These are phyloP conservation scores for Platanthera zijinensis DNA, from an alignment of 106 monocot species.

Conservation along the genomic window DNA sequence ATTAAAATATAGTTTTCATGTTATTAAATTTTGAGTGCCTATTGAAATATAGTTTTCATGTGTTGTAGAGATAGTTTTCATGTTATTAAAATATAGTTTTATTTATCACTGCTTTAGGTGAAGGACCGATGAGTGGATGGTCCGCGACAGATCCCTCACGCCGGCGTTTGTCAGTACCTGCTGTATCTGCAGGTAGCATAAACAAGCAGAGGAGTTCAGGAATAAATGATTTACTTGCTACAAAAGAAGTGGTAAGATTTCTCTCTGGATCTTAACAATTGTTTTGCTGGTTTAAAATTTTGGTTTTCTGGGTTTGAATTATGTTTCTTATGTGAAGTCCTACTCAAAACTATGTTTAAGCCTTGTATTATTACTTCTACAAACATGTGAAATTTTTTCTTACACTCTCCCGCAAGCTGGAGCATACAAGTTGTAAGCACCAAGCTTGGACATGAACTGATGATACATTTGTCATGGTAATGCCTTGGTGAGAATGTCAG, in stretches of 20 bases:
- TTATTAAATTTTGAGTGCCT: neutral
- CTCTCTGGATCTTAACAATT: neutral
- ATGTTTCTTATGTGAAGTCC: neutral
- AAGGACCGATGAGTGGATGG: constrained; percentile 8
- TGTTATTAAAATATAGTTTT: neutral
- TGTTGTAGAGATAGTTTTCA: neutral
- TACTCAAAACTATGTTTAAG: neutral
- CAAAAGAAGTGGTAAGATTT: constrained; percentile 41
- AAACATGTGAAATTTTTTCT: neutral
- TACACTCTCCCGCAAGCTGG: too few relatives aligned
- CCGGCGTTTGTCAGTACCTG: constrained; percentile 25
- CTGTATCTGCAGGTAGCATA: constrained; percentile 23
- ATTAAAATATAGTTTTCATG: neutral
- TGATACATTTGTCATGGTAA: too few relatives aligned
- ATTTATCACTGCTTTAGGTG: neutral
- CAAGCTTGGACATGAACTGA: too few relatives aligned
- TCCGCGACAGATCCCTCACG: constrained; percentile 36
- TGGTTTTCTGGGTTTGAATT: neutral
- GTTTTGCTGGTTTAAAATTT: neutral
- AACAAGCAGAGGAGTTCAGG: constrained; percentile 47
- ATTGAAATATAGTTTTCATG: neutral
- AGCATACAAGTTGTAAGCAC: too few relatives aligned
- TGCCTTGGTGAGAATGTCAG: too few relatives aligned
- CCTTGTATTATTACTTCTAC: neutral
- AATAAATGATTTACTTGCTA: constrained; percentile 22